Base-by-base conservation (phyloP, 345 rosid genomes). In the Chamaenerion angustifolium region DNA sequence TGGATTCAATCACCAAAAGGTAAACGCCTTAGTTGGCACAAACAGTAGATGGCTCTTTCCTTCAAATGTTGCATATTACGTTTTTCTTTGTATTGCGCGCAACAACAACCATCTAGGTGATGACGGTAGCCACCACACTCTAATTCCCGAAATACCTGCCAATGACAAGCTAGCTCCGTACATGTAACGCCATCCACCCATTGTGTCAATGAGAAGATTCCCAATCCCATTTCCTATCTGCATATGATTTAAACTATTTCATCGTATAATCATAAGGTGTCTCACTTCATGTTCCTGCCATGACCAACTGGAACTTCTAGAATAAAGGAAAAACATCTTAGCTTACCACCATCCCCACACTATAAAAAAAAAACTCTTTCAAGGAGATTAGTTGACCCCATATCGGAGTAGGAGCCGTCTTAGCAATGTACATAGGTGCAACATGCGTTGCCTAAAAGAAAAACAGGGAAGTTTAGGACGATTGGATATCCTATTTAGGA, bases 321-420 rank as follows among this genome's bases (percentile, higher is more conserved):
- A 21, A 0, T 3, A 16, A 10, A 56, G 27, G 27, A 44, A 48
- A 25, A 27, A 12, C 56, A 52, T 35, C 58, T 42, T 67, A 62
- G 81, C 97, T 89, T 79, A 89, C 97, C 64, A 89, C 90, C 95
- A 85, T 89, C 76, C 97, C 97, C 49, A 89, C 59, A 89, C 97
- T n/a, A n/a, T n/a, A n/a, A 51, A 89, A 85, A 59, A 89, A 85
- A 70, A 89, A 89, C 65, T 89, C 97, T 66, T 89, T 89, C 51
- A 89, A 80, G 64, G 97, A 85, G 54, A 89, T 75, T 23, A 85
- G 76, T 51, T 3, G 78, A 54, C 97, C 97, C n/a, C 97, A 95
- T 49, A 89, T 85, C 64, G 61, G 70, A 71, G 71, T 68, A 54
- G 97, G 94, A 55, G 95, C 85, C 57, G 97, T 88, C 86, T 85